A percentile compares a stretch with the other conserved stretches of the same genome.
These are phyloP conservation scores for Aspergillus terreus DNA, from an alignment of 2,329 filamentous ascomycete species.

Conservation along the genomic window DNA sequence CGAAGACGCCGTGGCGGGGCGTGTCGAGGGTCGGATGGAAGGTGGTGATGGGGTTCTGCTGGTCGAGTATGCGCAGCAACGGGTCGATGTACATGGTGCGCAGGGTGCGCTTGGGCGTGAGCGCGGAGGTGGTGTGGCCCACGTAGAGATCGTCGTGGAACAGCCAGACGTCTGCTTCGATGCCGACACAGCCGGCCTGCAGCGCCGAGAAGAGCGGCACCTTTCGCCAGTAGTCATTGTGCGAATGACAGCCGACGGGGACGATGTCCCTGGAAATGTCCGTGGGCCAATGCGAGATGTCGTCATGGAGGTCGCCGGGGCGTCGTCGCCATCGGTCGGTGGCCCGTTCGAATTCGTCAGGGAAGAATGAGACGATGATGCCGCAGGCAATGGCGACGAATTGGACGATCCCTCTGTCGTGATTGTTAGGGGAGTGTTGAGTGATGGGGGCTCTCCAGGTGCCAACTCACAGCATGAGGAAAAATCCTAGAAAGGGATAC, in stretches of 20 bases:
- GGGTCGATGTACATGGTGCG: slow-evolving; percentile 52
- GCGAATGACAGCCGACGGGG: slow-evolving; percentile 53
- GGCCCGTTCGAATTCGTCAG: slow-evolving; percentile 38
- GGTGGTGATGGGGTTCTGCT: slow-evolving; percentile 44
- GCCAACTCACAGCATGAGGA: slow-evolving; percentile 33
- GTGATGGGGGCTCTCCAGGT: neutral
- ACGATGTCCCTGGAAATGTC: slow-evolving; percentile 49
- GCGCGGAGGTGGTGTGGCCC: slow-evolving; percentile 48
- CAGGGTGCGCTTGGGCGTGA: slow-evolving; percentile 48
- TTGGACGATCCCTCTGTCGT: slow-evolving; percentile 37
- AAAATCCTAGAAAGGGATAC: slow-evolving; percentile 18
- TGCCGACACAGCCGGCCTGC: slow-evolving; percentile 51
- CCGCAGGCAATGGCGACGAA: slow-evolving; percentile 37
- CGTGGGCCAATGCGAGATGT: slow-evolving; percentile 41
- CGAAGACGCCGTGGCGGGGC: slow-evolving; percentile 48
- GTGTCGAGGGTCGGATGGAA: slow-evolving; percentile 29
- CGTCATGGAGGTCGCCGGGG: slow-evolving; percentile 35
- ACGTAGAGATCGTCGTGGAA: slow-evolving; percentile 53
- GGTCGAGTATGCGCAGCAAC: slow-evolving; percentile 46
- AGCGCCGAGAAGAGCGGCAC: slow-evolving; percentile 55
- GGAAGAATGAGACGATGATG: slow-evolving; percentile 39
- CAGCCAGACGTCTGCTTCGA: slow-evolving; percentile 58
- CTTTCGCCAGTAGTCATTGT: slow-evolving; percentile 58
- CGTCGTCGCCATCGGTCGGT: slow-evolving; percentile 39
- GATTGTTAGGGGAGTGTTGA: slow-evolving; percentile 1